Percentiles rank a stretch among this genome's conserved stretches.
phyloP scores from a whole-genome alignment of 2,329 filamentous ascomycete species.

The Epichloe brachyelytri region DNA sequence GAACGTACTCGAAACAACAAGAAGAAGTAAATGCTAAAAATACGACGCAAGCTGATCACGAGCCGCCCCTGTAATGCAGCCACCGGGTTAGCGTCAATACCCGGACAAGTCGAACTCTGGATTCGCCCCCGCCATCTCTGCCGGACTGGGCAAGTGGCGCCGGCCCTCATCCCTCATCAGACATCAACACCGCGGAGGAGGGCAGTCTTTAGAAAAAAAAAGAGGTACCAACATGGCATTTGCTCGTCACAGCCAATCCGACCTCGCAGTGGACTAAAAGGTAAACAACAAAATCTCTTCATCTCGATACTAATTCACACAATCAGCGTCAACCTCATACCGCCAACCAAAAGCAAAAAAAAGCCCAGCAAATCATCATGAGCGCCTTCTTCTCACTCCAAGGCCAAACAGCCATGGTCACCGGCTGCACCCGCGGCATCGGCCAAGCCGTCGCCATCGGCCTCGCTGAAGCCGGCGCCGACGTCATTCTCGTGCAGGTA shows the following conservation, averaged over 20 bases:
- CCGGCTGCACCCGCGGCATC: slow-evolving; percentile 45
- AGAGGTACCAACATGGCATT: background rate
- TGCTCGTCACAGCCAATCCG: background rate
- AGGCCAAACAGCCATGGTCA: slow-evolving; percentile 44
- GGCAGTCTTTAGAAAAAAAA: too few relatives aligned
- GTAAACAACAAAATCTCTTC: background rate
- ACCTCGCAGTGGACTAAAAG: background rate
- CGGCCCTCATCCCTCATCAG: background rate
- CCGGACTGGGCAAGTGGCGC: background rate
- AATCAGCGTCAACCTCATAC: background rate
- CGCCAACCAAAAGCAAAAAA: background rate
- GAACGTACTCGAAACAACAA: too few relatives aligned
- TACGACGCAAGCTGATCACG: too few relatives aligned
- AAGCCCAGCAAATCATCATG: background rate
- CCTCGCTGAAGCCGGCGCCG: slow-evolving; percentile 45
- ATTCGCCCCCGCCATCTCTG: background rate
- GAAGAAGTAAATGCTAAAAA: too few relatives aligned
- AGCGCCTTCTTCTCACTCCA: slow-evolving; percentile 36
- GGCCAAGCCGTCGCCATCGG: slow-evolving; percentile 43
- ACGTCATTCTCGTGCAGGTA: slow-evolving; percentile 43
- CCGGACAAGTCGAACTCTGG: too few relatives aligned
- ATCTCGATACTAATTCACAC: background rate
- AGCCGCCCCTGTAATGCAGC: too few relatives aligned
- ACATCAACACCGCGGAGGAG: too few relatives aligned
- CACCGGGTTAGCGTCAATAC: too few relatives aligned